Evolutionary conservation across 2,329 filamentous ascomycete species (phyloP), one percentile per base, ranked within the genome.

Genomic region (Lizonia empirigonia): DNA sequence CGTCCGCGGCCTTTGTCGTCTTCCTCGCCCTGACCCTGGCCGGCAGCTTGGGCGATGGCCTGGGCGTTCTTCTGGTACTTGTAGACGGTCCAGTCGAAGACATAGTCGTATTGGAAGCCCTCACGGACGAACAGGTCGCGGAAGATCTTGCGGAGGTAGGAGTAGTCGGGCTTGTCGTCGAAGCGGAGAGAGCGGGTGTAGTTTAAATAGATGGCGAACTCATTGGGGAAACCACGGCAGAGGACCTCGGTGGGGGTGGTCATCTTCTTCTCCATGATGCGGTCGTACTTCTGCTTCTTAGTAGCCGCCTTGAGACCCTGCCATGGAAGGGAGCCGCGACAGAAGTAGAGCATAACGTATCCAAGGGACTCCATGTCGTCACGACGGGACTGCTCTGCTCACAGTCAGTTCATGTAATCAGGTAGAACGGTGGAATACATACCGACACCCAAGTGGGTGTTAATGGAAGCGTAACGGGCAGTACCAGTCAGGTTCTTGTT

Each of bases 201-300:
- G 87, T 97, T 97, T 59, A 99, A 85, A 78, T 99, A 99, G 77
- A 97, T 97, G 80, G 93, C 92, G 69, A 99, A 99, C 80, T 99
- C 94, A 77, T 97, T 97, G 68, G 94, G 94, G 82, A 99, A 97
- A 64, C 94, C 94, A 76, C 93, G 91, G 87, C 94, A 99, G 40
- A 99, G 90, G 39, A 97, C 92, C 79, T 99, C 93, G 66, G 93
- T 97, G 7, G 94, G 92, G 3, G 94, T 99, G 12, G 94, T 99
- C 94, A 97, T 97, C 90, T 99, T 99, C 88, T 99, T 99, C 84
- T 99, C 94, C 93, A 97, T 97, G 80, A 99, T 99, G 62, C 93
- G 87, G 79, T 99, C 94, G 74, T 99, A 97, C 82, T 99, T 99
- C 82, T 97, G 93, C 87, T 97, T 97, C 87, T 97, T 97, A 63